Conservation (phyloP, 768 basidiomycete species). For the Lactarius sp. region DNA sequence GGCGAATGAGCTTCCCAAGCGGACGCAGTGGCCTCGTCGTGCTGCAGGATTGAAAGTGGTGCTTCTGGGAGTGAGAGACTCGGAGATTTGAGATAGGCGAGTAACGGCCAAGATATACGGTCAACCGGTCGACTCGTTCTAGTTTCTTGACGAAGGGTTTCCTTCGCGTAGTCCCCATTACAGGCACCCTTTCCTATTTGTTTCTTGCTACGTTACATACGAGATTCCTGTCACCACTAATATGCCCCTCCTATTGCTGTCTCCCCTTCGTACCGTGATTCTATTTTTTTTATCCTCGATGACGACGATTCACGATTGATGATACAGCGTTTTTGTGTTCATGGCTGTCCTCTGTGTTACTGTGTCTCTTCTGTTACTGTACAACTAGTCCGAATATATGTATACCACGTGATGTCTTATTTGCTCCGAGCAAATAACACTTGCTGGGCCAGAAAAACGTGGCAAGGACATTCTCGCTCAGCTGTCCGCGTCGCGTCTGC, state of each 20-base stretch:
- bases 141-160: conserved; percentile 11
- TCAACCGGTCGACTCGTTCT: neutral
- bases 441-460: neutral
- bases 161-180: neutral
- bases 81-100: neutral
- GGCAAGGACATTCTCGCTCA: neutral
- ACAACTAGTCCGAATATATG: neutral
- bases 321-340: neutral
- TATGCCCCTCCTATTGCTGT: neutral
- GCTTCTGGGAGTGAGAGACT: neutral
- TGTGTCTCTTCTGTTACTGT: neutral
- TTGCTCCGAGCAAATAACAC: conserved; percentile 8
- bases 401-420: conserved; percentile 4
- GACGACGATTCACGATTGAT: conserved; percentile 4
- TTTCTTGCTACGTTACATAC: conserved; percentile 14
- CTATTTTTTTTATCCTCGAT: neutral
- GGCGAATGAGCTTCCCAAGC: conserved; percentile 25
- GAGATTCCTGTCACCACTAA: neutral
- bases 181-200: neutral
- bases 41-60: conserved; percentile 3
- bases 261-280: neutral
- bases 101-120: neutral
- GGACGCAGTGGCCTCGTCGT: conserved; percentile 10
- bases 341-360: neutral
- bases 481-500: neutral